Conservation (phyloP, 768 basidiomycete genomes). For the Psilocybe cubensis region DNA sequence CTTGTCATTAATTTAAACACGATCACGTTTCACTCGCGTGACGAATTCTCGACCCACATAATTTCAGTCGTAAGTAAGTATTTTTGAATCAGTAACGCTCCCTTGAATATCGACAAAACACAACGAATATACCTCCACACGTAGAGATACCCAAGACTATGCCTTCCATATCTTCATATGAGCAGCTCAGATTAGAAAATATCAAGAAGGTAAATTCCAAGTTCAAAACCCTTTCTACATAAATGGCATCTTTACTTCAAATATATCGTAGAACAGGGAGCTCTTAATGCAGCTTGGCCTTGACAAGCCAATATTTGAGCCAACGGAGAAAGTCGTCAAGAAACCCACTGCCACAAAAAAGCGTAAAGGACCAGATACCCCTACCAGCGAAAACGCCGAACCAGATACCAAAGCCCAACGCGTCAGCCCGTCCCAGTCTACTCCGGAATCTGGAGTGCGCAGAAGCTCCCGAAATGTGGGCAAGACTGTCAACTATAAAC, state of each 20-base stretch:
- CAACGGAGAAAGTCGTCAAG: constrained; percentile 42
- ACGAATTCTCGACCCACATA: no score
- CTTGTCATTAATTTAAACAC: neutral
- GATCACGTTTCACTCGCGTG: neutral
- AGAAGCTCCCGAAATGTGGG: constrained; percentile 71
- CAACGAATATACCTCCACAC: no score
- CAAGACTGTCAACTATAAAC: constrained; percentile 57
- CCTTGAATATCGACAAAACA: neutral
- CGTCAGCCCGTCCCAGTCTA: constrained; percentile 23
- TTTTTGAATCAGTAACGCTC: no score
- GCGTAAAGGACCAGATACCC: constrained; percentile 33
- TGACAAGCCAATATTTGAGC: constrained; percentile 50
- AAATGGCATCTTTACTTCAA: no score
- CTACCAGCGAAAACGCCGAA: constrained; percentile 13
- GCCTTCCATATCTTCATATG: constrained; percentile 36
- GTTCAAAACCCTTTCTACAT: constrained; percentile 26
- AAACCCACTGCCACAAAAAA: constrained; percentile 39
- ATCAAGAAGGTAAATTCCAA: constrained; percentile 20
- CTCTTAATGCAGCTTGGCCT: constrained; percentile 48
- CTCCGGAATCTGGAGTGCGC: constrained; percentile 41
- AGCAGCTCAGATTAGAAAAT: constrained; percentile 22
- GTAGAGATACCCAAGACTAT: no score
- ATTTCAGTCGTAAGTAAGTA: no score
- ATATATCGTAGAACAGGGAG: constrained; percentile 38
- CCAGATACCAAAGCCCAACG: constrained; percentile 34